phyloP scores from a whole-genome alignment of 2,329 filamentous ascomycete genomes.

The Aspergillus candidus region DNA sequence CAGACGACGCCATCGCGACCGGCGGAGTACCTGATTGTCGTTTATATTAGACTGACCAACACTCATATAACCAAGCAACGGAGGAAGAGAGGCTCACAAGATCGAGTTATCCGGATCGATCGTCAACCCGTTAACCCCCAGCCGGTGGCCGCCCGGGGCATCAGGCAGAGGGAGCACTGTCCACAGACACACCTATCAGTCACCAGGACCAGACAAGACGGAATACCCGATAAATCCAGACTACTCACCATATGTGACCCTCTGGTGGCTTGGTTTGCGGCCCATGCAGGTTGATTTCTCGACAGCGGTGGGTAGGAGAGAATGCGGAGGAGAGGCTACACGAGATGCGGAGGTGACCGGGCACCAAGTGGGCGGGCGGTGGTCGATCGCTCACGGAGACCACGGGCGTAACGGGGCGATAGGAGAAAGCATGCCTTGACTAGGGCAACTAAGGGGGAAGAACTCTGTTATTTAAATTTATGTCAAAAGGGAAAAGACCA shows the following conservation, averaged over 20 bases:
- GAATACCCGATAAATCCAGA: not conserved
- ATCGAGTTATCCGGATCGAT: conserved; percentile 78
- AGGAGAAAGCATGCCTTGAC: conserved; percentile 4
- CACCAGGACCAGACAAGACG: not conserved
- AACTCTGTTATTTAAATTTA: too few relatives aligned
- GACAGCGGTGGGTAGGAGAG: conserved; percentile 13
- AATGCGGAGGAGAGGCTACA: conserved; percentile 12
- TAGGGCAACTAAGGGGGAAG: not conserved
- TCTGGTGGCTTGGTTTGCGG: conserved; percentile 60
- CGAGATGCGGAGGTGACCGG: conserved; percentile 15
- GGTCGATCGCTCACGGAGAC: conserved; percentile 12
- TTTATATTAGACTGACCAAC: not conserved
- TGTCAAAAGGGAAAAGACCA: not conserved
- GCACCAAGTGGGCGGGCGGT: conserved; percentile 5
- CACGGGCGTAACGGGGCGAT: conserved; percentile 5
- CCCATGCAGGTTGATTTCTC: conserved; percentile 46
- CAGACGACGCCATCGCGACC: conserved; percentile 93
- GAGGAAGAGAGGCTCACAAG: conserved; percentile 55
- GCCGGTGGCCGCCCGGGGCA: conserved; percentile 74
- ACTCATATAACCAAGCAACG: not conserved
- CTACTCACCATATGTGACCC: conserved; percentile 62
- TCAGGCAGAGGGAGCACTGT: conserved; percentile 67
- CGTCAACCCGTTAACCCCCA: conserved; percentile 91
- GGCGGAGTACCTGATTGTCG: conserved; percentile 70
- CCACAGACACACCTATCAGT: conserved; percentile 5